These are phyloP conservation scores for Komagataea norvegica DNA, from an alignment of 1,139 yeast species.

Conservation along the genomic window DNA sequence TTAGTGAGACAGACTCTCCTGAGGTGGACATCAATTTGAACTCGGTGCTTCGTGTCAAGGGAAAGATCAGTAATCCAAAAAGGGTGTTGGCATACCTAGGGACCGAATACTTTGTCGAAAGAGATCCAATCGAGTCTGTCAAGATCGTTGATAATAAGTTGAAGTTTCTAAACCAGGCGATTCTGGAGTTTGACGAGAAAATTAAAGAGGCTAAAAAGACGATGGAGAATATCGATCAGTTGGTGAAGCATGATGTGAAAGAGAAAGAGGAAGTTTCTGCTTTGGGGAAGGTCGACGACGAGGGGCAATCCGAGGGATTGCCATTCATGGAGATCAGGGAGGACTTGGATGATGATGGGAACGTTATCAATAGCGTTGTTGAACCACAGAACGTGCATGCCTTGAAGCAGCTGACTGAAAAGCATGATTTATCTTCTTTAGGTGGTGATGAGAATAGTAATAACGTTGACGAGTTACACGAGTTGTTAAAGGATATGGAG, in stretches of 20 bases:
- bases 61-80: conserved; percentile 31
- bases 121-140: conserved; percentile 40
- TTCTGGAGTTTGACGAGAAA: conserved; percentile 37
- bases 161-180: conserved; percentile 34
- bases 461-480: conserved; percentile 20
- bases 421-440: conserved; percentile 5
- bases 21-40: conserved; percentile 19
- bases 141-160: conserved; percentile 41
- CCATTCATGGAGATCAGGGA: conserved; percentile 82
- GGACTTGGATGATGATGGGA: conserved; percentile 77
- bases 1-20: conserved; percentile 14
- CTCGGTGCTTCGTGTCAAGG: conserved; percentile 30
- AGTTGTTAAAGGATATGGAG: conserved; percentile 23
- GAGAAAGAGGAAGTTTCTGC: conserved; percentile 5
- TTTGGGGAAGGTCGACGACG: conserved; percentile 5
- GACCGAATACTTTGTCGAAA: conserved; percentile 55
- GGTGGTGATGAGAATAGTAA: conserved; percentile 13
- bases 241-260: conserved; percentile 28
- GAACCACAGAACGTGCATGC: conserved; percentile 28
- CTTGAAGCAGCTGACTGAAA: conserved; percentile 12
- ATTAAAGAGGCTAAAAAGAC: conserved; percentile 43
- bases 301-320: conserved; percentile 34
- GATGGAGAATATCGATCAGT: conserved; percentile 31
- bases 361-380: conserved; percentile 44
- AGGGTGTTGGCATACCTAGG: conserved; percentile 49